Conservation (phyloP, 2,329 filamentous ascomycete genomes). For the Coniella lustricola region DNA sequence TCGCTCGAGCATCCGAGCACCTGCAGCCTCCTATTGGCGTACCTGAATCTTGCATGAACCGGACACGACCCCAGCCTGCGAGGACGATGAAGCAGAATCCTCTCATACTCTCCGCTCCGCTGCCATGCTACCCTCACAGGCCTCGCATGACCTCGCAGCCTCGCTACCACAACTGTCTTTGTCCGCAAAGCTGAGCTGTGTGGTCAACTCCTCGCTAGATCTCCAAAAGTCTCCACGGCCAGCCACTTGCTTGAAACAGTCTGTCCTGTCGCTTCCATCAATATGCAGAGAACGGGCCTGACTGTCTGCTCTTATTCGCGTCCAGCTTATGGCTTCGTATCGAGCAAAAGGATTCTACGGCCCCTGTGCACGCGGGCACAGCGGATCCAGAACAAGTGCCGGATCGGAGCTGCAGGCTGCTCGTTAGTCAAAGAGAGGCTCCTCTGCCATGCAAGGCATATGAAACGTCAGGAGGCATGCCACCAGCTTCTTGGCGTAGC, state of each 20-base stretch:
- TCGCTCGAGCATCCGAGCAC: slow-evolving; percentile 2
- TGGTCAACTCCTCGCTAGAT: neutral
- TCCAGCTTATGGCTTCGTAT: no score
- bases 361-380: no score
- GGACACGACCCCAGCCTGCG: neutral
- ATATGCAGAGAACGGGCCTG: neutral
- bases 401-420: neutral
- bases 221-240: neutral
- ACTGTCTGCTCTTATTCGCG: no score
- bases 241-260: no score
- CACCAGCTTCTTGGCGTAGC: slow-evolving; percentile 8
- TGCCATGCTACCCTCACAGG: neutral
- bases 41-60: slow-evolving; percentile 14
- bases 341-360: neutral
- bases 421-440: slow-evolving; percentile 1
- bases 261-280: neutral
- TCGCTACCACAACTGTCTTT: no score
- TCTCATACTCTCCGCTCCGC: neutral
- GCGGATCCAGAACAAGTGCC: slow-evolving; percentile 12
- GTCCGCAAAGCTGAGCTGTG: no score
- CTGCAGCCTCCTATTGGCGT: slow-evolving; percentile 3
- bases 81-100: neutral
- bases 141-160: no score
- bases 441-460: slow-evolving; percentile 15
- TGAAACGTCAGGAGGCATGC: slow-evolving; percentile 14